Percentiles rank a stretch among this genome's conserved stretches.
phyloP scores from a whole-genome alignment of 768 basidiomycete genomes.

The Leccinum disarticulatum region DNA sequence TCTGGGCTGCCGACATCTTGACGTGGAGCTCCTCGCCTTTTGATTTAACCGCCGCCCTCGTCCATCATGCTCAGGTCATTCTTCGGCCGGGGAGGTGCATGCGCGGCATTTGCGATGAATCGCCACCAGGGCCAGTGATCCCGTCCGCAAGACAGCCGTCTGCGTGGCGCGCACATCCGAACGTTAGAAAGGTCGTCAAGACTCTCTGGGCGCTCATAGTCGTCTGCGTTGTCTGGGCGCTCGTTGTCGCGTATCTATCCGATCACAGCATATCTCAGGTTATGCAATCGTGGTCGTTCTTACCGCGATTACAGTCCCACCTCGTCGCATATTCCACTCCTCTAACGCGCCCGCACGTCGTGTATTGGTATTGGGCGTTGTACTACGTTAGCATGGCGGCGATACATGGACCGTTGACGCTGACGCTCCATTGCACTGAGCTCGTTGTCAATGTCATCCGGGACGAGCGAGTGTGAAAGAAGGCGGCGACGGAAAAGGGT shows the following conservation, averaged over 20 bases:
- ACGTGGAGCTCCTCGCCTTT: slow-evolving; percentile 36
- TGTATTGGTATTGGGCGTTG: slow-evolving; percentile 26
- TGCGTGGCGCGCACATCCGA: slow-evolving; percentile 28
- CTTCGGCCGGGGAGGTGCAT: slow-evolving; percentile 24
- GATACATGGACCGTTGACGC: slow-evolving; percentile 31
- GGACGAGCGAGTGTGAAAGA: slow-evolving; percentile 30
- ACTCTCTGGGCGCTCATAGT: slow-evolving; percentile 25
- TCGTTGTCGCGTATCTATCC: slow-evolving; percentile 10
- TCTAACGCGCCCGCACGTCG: slow-evolving; percentile 11
- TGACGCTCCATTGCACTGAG: slow-evolving; percentile 30
- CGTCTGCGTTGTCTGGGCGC: slow-evolving; percentile 24
- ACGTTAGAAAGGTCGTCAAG: slow-evolving; percentile 21
- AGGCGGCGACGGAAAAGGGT: slow-evolving; percentile 19
- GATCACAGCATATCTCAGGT: slow-evolving; percentile 3
- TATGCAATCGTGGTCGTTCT: slow-evolving; percentile 26
- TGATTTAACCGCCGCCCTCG: slow-evolving; percentile 31
- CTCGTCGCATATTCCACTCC: slow-evolving; percentile 25
- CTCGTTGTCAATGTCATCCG: slow-evolving; percentile 30
- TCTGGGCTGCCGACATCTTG: slow-evolving; percentile 22
- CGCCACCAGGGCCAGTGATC: slow-evolving; percentile 6
- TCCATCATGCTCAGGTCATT: slow-evolving; percentile 28
- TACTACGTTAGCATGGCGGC: slow-evolving; percentile 25
- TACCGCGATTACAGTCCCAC: slow-evolving; percentile 21
- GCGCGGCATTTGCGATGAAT: slow-evolving; percentile 17
- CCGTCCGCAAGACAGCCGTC: slow-evolving; percentile 24